These are phyloP conservation scores for Cutaneotrichosporon curvatum DNA, from an alignment of 1,284 basidiomycete genomes.

Conservation along the genomic window DNA sequence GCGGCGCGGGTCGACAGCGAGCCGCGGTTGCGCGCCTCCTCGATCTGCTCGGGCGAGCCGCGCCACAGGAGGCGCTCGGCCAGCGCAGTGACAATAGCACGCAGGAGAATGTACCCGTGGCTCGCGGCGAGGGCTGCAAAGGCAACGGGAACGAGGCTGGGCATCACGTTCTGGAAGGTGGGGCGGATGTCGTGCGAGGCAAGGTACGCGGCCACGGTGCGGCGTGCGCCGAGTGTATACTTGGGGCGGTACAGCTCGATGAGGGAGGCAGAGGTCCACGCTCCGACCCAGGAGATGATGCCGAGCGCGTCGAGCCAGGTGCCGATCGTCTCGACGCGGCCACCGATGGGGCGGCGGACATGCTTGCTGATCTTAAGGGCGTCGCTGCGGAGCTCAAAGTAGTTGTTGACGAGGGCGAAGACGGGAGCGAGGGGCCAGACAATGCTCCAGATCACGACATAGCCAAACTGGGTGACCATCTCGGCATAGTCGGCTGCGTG, in stretches of 20 bases:
- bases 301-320: conserved; percentile 85
- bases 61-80: conserved; percentile 70
- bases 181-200: conserved; percentile 28
- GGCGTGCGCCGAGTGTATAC: not conserved
- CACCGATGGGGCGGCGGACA: conserved; percentile 73
- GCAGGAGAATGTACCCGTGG: conserved; percentile 68
- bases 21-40: conserved; percentile 1
- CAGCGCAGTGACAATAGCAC: conserved; percentile 58
- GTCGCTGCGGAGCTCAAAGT: conserved; percentile 85
- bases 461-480: conserved; percentile 90
- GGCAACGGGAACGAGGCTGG: conserved; percentile 56
- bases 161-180: conserved; percentile 24
- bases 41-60: conserved; percentile 56
- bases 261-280: conserved; percentile 75
- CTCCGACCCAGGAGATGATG: conserved; percentile 80
- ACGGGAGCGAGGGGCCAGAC: conserved; percentile 89
- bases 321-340: conserved; percentile 81
- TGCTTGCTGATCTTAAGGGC: conserved; percentile 91
- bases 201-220: conserved; percentile 26
- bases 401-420: conserved; percentile 56
- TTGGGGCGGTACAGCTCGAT: conserved; percentile 68
- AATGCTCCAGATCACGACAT: conserved; percentile 82
- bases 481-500: conserved; percentile 70
- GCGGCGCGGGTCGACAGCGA: not conserved
- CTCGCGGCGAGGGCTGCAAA: conserved; percentile 69